Conservation (phyloP, 345 rosid genomes). For the Pistacia integerrima region DNA sequence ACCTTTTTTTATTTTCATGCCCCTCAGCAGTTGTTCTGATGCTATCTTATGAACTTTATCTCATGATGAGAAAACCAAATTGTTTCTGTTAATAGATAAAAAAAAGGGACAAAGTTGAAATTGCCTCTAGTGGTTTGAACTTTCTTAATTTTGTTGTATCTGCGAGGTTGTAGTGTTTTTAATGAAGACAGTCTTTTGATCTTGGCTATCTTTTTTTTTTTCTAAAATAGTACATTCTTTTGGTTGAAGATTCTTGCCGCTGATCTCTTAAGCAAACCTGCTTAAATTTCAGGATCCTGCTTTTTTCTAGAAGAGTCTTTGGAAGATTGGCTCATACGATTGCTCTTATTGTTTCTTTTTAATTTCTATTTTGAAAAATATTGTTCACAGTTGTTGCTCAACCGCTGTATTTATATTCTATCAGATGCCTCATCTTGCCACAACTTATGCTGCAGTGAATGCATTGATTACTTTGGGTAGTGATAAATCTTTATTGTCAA, state of each 20-base stretch:
- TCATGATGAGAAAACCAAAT: neutral
- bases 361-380: neutral
- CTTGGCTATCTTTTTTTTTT: neutral
- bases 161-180: neutral
- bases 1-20: neutral
- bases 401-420: slow-evolving; percentile 20
- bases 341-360: neutral
- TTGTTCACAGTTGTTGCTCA: neutral
- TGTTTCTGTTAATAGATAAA: neutral
- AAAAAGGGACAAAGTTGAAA: neutral
- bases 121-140: neutral
- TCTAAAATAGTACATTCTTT: neutral
- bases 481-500: slow-evolving; percentile 63
- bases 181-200: neutral
- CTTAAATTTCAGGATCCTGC: neutral
- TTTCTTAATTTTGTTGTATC: neutral
- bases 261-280: neutral
- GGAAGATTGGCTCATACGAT: neutral
- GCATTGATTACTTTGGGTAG: slow-evolving; percentile 88
- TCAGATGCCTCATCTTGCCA: slow-evolving; percentile 97
- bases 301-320: neutral
- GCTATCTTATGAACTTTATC: neutral
- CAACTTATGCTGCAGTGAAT: slow-evolving; percentile 94
- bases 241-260: neutral
- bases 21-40: neutral